These are phyloP conservation scores for Aulographum hederae DNA, from an alignment of 2,329 filamentous ascomycete genomes.

Conservation along the genomic window DNA sequence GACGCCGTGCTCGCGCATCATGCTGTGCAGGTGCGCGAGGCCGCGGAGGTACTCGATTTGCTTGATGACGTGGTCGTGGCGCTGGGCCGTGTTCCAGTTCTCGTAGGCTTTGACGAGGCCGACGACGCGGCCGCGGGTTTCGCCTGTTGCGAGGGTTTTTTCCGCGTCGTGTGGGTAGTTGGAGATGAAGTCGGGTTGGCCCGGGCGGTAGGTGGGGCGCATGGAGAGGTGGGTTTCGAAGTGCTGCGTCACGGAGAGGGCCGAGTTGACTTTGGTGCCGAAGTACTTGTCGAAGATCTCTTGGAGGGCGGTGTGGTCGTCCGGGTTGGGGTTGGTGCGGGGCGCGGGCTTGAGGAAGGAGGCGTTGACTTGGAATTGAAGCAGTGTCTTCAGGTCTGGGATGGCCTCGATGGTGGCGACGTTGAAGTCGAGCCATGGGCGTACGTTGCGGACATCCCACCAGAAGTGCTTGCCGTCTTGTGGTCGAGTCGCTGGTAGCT, in stretches of 20 bases:
- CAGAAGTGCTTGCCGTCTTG: constrained; percentile 54
- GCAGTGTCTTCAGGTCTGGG: constrained; percentile 51
- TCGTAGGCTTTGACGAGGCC: constrained; percentile 85
- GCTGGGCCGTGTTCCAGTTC: constrained; percentile 91
- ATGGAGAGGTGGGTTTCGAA: constrained; percentile 37
- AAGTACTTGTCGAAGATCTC: constrained; percentile 62
- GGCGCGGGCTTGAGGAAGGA: constrained; percentile 41
- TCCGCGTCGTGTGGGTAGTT: constrained; percentile 37
- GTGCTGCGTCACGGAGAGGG: constrained; percentile 58
- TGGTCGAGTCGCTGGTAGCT: constrained; percentile 46
- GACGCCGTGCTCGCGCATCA: constrained; percentile 85
- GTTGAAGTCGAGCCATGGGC: constrained; percentile 68
- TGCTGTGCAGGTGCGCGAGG: constrained; percentile 68
- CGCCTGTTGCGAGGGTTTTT: constrained; percentile 28
- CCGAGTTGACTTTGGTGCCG: constrained; percentile 72
- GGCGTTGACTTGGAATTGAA: constrained; percentile 41
- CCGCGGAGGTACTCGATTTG: constrained; percentile 79
- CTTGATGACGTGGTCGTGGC: constrained; percentile 65
- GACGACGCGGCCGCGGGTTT: constrained; percentile 42
- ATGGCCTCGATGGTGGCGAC: constrained; percentile 52
- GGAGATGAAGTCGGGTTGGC: constrained; percentile 46
- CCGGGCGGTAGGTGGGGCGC: constrained; percentile 17
- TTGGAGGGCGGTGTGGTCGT: constrained; percentile 61
- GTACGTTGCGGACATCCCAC: constrained; percentile 86
- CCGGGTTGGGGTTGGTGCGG: constrained; percentile 45